Base-by-base conservation (phyloP, 768 basidiomycete genomes). In the Macrolepiota dolichaula region DNA sequence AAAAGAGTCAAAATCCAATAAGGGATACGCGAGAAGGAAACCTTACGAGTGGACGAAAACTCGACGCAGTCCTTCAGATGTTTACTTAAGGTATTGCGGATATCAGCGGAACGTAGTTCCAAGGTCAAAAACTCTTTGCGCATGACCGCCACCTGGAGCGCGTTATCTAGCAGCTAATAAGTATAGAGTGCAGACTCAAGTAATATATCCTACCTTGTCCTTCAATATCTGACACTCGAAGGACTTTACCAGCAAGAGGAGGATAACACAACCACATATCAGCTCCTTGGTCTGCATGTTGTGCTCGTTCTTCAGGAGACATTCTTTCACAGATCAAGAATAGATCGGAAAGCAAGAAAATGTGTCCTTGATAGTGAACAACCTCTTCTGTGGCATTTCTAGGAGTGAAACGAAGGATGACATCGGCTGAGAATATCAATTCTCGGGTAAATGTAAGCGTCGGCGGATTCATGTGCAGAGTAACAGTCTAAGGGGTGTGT, bases 251-350 rank as follows among this genome's bases (percentile, higher is more conserved):
- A 12, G 97, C 89, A 36, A 99, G 77, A 4, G 97, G 97, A 17
- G 97, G 97, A 77, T 97, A 99, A 65, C 88, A 85, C 50, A 99
- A 78, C 86, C 87, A 92, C 88, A 96, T 90, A 69, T 97, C 94
- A 4, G 88, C 81, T 11, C 85, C 85, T 61, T 85, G 83, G 35
- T 77, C 73, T 12, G 76, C 79, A 62, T 72, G 66, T 27, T 79
- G 74, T 40, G 75, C 73, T 58, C 77, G 80, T 62, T 96, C 91
- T 55, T 85, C 81, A 19, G 79, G 81, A 1, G 82, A 69, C 84
- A 96, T 93, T 67, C 86, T 82, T 72, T 98, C 96, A 66, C 92
- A 94, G 29, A 98, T 74, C 57, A 99, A 78, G 73, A 98, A 94
- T 19, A 99, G 76, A 71, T 99, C 97, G 15, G 95, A 96, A 59